Evolutionary conservation across 2,329 filamentous ascomycete species (phyloP).

Genomic region (Alternaria sp.): DNA sequence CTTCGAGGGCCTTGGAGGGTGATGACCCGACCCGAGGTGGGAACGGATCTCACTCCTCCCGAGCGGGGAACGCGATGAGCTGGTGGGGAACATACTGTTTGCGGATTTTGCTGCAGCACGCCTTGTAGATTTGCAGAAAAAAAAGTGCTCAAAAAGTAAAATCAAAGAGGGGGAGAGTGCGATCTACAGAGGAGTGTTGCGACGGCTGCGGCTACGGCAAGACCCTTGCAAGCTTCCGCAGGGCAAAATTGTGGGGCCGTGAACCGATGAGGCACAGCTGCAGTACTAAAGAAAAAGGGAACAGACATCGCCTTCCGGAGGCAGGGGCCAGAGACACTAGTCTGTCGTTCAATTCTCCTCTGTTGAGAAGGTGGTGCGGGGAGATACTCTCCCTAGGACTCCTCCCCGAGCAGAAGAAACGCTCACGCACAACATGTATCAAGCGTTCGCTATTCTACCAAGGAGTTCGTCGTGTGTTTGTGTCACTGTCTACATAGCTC

Average conservation of each 20-base stretch:
- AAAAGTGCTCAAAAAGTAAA: not conserved
- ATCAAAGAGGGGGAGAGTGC: not conserved
- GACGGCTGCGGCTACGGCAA: not conserved
- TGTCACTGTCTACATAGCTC: not conserved
- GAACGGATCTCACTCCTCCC: not conserved
- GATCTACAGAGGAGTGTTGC: not conserved
- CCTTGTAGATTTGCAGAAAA: not conserved
- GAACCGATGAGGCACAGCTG: not conserved
- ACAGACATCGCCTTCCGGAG: not conserved
- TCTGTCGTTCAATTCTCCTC: not conserved
- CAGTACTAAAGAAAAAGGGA: not conserved
- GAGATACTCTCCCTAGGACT: not conserved
- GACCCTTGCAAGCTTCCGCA: conserved; percentile 1
- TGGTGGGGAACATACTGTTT: not conserved
- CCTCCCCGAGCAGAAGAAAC: not conserved
- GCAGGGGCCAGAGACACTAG: not conserved
- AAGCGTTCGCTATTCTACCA: not conserved
- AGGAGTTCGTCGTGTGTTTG: not conserved
- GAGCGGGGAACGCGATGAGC: not conserved
- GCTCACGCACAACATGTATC: not conserved
- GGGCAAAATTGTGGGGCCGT: not conserved
- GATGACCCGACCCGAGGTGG: not conserved
- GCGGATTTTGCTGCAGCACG: not conserved
- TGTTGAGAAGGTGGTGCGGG: not conserved
- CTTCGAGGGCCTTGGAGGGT: not conserved